Evolutionary conservation across 1,284 basidiomycete genomes (phyloP).

Genomic region (Trametes polyzona): DNA sequence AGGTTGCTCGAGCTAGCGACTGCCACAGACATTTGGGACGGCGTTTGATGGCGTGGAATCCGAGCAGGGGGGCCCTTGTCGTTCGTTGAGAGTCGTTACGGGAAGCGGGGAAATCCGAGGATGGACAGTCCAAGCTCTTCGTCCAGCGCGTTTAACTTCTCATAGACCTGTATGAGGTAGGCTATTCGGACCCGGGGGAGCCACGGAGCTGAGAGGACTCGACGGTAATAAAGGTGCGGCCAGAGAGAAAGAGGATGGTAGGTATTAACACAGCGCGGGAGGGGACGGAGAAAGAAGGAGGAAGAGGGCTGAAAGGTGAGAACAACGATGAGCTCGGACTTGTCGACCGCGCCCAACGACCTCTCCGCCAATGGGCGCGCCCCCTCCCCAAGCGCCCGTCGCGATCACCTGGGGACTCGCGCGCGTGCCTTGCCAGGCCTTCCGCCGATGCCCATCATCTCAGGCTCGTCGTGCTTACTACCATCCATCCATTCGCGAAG

Average conservation of each 20-base stretch:
- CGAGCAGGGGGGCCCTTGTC: background rate
- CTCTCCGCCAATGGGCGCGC: slow-evolving; percentile 3
- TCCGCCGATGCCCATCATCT: too few relatives aligned
- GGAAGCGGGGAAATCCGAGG: slow-evolving; percentile 2
- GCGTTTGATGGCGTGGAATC: background rate
- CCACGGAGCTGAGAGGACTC: slow-evolving; percentile 3
- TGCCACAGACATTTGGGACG: slow-evolving; percentile 43
- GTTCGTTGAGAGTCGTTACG: slow-evolving; percentile 16
- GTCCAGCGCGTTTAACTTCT: slow-evolving; percentile 21
- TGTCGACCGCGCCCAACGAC: slow-evolving; percentile 12
- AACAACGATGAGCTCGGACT: slow-evolving; percentile 10
- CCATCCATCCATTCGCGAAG: background rate
- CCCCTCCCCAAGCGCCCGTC: background rate
- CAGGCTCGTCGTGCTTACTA: background rate
- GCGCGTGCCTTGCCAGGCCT: slow-evolving; percentile 4
- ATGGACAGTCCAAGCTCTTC: slow-evolving; percentile 17
- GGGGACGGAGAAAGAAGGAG: background rate
- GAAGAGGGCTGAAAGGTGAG: slow-evolving; percentile 12
- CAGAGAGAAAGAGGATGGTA: slow-evolving; percentile 11
- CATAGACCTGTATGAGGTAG: slow-evolving; percentile 27
- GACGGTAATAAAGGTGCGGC: slow-evolving; percentile 1
- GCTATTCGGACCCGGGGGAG: slow-evolving; percentile 4
- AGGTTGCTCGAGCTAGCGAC: slow-evolving; percentile 43
- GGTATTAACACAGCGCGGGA: slow-evolving; percentile 12
- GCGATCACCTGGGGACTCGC: slow-evolving; percentile 9